Evolutionary conservation across 495 filamentous ascomycete species (phyloP), one percentile per base, ranked within the genome.

Genomic region (Annulohypoxylon bovei): DNA sequence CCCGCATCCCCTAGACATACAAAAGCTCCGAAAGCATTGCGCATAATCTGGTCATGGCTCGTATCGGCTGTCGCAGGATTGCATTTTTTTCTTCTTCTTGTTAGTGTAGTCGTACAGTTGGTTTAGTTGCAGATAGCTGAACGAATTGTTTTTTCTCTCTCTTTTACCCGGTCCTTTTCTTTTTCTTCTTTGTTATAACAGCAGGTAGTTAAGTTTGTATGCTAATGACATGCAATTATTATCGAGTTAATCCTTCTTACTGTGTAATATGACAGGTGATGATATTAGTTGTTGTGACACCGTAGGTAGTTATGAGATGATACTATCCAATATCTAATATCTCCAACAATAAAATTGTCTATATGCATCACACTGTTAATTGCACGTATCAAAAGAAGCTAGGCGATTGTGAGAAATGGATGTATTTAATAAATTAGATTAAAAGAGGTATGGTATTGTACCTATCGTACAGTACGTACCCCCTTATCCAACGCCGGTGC

Each of bases 11-110:
- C 44, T 46, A 37, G 39, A 46, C 39, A 23, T 6, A 30, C n/a
- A 32, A 20, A 27, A 44, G 37, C 33, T 49, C 64, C 39, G 22
- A 25, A 47, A 64, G 64, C 69, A 72, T 64, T 63, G 69, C 39
- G 64, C 69, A 72, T 67, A 56, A 42, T 35, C n/a, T 72, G 69
- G 59, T 56, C 64, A 63, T 42, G 40, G 64, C 69, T 62, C 35
- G 54, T 9, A 25, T 58, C 53, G 27, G 32, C 40, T 58, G 23
- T 20, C 28, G 42, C 39, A 58, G 66, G 62, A 27, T 58, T 46
- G 61, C 28, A 56, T 54, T 18, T 55, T 54, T 55, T 53, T 47
- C 18, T 37, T 35, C 11, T 32, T 28, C 28, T 40, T 42, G 20
- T 16, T 40, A 42, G 39, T 42, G 16, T 35, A 40, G 37, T 40